Percentiles rank a stretch among this genome's conserved stretches.
phyloP scores from a whole-genome alignment of 1,284 basidiomycete genomes.

The Rhodotorula sp. region DNA sequence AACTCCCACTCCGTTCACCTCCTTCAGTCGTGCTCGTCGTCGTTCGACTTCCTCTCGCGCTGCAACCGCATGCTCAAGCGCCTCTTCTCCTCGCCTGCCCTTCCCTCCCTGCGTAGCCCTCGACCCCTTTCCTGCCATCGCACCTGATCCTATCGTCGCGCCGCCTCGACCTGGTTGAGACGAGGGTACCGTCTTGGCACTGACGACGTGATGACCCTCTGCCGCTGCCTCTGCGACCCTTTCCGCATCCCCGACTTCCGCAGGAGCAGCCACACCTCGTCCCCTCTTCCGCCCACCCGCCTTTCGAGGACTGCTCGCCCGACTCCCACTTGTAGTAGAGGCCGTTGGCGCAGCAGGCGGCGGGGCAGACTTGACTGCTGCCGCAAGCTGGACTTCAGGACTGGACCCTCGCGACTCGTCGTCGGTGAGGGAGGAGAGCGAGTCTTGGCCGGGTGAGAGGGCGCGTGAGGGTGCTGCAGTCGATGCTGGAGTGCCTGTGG shows the following conservation, averaged over 20 bases:
- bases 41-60: constrained; percentile 39
- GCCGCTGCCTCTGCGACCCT: neutral
- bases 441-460: constrained; percentile 11
- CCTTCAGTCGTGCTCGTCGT: constrained; percentile 31
- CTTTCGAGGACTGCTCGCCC: neutral
- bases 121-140: neutral
- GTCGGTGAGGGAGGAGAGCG: constrained; percentile 24
- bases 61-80: constrained; percentile 38
- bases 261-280: neutral
- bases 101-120: constrained; percentile 37
- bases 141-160: neutral
- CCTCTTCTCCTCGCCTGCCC: constrained; percentile 35
- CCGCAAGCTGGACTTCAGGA: constrained; percentile 22
- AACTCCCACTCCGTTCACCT: constrained; percentile 18
- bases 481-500: neutral
- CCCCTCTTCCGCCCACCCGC: neutral
- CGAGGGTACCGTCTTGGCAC: constrained; percentile 22
- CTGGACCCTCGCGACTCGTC: constrained; percentile 7
- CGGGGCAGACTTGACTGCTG: neutral
- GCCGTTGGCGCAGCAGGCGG: neutral
- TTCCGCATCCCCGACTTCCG: neutral
- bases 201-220: constrained; percentile 12
- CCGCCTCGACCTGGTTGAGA: constrained; percentile 7
- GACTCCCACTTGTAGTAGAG: neutral
- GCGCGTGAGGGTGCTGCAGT: neutral